These are phyloP conservation scores for Populus davidiana DNA, from an alignment of 345 rosid species.

Conservation along the genomic window DNA sequence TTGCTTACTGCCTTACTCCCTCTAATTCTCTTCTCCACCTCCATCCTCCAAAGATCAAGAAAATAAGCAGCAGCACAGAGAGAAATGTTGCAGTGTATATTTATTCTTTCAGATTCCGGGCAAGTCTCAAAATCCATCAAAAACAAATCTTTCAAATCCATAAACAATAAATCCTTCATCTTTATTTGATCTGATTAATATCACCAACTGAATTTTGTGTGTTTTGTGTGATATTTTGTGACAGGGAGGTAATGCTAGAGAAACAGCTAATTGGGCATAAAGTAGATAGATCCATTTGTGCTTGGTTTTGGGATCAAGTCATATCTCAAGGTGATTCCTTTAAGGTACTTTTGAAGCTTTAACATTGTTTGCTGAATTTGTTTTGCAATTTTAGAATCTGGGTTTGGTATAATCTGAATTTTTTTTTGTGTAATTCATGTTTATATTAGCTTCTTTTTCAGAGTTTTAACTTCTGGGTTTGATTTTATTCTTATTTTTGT, in stretches of 20 bases:
- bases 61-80: not conserved
- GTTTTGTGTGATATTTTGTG: constrained; percentile 2
- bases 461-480: not conserved
- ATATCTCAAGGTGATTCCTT: constrained; percentile 68
- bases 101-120: constrained; percentile 95
- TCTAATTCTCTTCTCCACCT: constrained; percentile 3
- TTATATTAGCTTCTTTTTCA: not conserved
- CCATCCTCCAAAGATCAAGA: not conserved
- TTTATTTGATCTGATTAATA: not conserved
- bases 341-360: constrained; percentile 41
- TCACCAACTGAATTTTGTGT: not conserved
- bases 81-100: constrained; percentile 91
- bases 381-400: not conserved
- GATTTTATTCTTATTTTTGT: not conserved
- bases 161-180: not conserved
- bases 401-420: constrained; percentile 5
- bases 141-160: constrained; percentile 4
- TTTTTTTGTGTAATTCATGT: constrained; percentile 1
- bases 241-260: constrained; percentile 94
- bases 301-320: constrained; percentile 91
- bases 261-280: constrained; percentile 95
- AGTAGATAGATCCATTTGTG: constrained; percentile 86
- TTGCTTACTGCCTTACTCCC: not conserved
- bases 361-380: not conserved
- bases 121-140: constrained; percentile 9